phyloP scores from a whole-genome alignment of 1,139 yeast species.

The Diutina mesorugosa region DNA sequence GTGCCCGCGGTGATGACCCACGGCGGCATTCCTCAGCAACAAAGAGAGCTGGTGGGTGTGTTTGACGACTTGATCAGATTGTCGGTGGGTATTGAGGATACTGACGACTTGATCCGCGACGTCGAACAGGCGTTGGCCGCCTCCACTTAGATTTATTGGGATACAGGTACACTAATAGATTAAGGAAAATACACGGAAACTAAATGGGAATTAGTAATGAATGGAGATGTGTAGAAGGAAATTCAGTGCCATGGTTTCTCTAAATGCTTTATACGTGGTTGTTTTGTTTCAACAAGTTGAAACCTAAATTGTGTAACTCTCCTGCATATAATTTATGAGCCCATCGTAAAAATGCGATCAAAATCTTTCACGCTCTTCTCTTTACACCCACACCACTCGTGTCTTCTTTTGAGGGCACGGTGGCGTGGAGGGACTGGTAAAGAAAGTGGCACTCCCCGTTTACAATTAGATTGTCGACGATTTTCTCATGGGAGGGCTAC shows the following conservation, averaged over 20 bases:
- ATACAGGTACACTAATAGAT: background rate
- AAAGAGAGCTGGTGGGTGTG: constrained; percentile 74
- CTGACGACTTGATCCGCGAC: constrained; percentile 66
- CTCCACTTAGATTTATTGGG: background rate
- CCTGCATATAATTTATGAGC: background rate
- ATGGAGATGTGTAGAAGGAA: too few species aligned
- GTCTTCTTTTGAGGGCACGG: background rate
- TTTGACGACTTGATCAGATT: constrained; percentile 73
- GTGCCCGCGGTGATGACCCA: constrained; percentile 92
- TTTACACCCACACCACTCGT: background rate
- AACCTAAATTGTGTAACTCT: background rate
- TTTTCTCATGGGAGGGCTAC: background rate
- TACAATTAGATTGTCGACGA: background rate
- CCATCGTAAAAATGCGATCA: background rate
- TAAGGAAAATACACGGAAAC: background rate
- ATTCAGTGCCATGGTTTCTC: too few species aligned
- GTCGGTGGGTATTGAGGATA: constrained; percentile 81
- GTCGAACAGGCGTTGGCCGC: constrained; percentile 51
- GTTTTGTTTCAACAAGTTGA: background rate
- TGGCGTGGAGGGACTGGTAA: background rate
- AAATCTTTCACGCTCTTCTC: background rate
- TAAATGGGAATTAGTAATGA: too few species aligned
- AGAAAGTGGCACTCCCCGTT: background rate
- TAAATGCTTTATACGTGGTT: background rate
- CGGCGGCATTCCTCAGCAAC: constrained; percentile 76